Evolutionary conservation across 805 yeast species (phyloP), one percentile per base, ranked within the genome.

Genomic region (Lachancea sp.): DNA sequence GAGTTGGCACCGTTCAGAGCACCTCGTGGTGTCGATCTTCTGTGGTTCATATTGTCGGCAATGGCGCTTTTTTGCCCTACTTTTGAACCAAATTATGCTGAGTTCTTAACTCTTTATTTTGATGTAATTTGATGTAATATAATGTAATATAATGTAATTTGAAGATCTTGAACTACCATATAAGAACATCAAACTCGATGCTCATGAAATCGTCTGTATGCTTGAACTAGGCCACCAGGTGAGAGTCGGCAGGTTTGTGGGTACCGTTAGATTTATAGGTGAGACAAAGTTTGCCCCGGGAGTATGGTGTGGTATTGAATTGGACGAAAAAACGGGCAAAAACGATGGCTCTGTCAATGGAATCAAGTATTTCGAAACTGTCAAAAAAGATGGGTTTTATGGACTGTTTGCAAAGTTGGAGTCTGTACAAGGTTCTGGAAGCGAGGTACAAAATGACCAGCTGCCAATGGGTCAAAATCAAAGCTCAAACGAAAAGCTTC

Each of bases 221-320:
- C 33, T 53, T 16, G 38, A 38, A n/a, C 32, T 59, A 13, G 64
- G 59, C 25, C 64, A 67, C 33, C 47, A 51, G 25, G 77, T 75
- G 2, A 22, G 42, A 3, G 68, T 73, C 1, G 58, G 62, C 44
- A 71, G 71, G 3, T 62, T 67, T 8, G 36, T 47, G 0, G 87
- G 85, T 0, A 52, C 59, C 0, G 72, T 81, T 1, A 62, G 73
- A 41, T 82, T 60, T 55, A 47, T 73, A 1, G 88, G 88, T 0
- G 43, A 52, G 12, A 78, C 86, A 0, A 50, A 73, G 38, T 82
- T 82, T 65, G 79, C 85, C 2, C 63, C 72, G 0, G 88, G 87
- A 4, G 50, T 64, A 3, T 90, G 96, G 96, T 72, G 82, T 12
- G 97, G 97, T 0, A 72, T 90, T 6, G 87, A 82, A 54, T 74